Evolutionary conservation across 768 basidiomycete genomes (phyloP).

Genomic region (Goffeauzyma gilvescens): DNA sequence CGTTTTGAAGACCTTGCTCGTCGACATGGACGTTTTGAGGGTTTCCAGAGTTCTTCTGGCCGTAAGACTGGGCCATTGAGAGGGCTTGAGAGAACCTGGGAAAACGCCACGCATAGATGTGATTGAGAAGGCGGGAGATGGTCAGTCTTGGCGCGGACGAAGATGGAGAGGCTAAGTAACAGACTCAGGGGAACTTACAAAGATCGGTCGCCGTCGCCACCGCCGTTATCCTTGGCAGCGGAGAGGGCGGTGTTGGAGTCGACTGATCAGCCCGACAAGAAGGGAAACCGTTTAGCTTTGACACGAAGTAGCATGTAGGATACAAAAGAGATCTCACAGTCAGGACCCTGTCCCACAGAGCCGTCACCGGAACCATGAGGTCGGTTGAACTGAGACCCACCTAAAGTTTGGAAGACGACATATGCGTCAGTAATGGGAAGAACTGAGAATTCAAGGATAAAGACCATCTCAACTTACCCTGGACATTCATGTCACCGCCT

Average conservation of each 20-base stretch:
- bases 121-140: too few species aligned
- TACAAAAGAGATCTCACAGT: background rate
- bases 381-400: constrained; percentile 18
- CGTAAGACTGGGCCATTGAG: constrained; percentile 9
- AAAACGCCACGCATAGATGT: too few species aligned
- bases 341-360: too few species aligned
- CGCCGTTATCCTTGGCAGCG: constrained; percentile 41
- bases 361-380: constrained; percentile 21
- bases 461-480: constrained; percentile 3
- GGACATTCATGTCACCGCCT: constrained; percentile 5
- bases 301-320: background rate
- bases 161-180: too few species aligned
- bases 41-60: constrained; percentile 30
- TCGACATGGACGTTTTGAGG: constrained; percentile 46
- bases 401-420: constrained; percentile 7
- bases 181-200: too few species aligned
- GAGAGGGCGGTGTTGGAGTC: constrained; percentile 45
- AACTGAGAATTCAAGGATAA: constrained; percentile 6
- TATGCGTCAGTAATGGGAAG: constrained; percentile 11
- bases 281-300: background rate
- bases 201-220: constrained; percentile 30
- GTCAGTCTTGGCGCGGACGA: too few species aligned
- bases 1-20: constrained; percentile 44
- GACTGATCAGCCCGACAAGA: constrained; percentile 41
- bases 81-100: constrained; percentile 6